phyloP scores from a whole-genome alignment of 768 basidiomycete genomes.

The Neoboletus magnificus region DNA sequence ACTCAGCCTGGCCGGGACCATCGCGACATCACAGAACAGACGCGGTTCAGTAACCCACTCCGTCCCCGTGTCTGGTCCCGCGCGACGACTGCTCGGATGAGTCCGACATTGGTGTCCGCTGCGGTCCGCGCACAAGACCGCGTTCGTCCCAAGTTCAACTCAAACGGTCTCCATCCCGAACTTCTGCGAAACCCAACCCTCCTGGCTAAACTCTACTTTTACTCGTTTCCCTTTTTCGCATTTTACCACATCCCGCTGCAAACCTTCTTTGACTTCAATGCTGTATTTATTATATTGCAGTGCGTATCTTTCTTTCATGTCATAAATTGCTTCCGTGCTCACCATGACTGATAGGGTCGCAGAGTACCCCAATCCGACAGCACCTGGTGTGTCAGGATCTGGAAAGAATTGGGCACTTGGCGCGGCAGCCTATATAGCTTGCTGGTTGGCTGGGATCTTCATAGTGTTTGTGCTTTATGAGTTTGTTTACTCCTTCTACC shows the following conservation, averaged over 20 bases:
- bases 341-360: constrained; percentile 51
- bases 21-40: constrained; percentile 51
- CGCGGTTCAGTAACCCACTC: constrained; percentile 38
- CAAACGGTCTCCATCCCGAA: constrained; percentile 64
- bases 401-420: constrained; percentile 80
- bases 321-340: constrained; percentile 5
- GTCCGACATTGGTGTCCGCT: constrained; percentile 44
- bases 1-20: constrained; percentile 39
- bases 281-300: constrained; percentile 80
- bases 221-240: constrained; percentile 63
- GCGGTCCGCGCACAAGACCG: constrained; percentile 32
- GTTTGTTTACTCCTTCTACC: constrained; percentile 66
- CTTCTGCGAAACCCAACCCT: constrained; percentile 59
- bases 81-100: constrained; percentile 45
- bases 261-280: constrained; percentile 87
- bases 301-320: constrained; percentile 41
- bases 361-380: constrained; percentile 66
- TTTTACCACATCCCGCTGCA: constrained; percentile 74
- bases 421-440: constrained; percentile 78
- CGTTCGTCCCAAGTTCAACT: constrained; percentile 61
- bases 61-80: constrained; percentile 57
- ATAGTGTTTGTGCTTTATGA: constrained; percentile 76
- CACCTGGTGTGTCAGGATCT: constrained; percentile 66
- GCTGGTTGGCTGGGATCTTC: constrained; percentile 73
- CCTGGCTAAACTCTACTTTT: constrained; percentile 59